A percentile compares a stretch with the other conserved stretches of the same genome.
phyloP scores from a whole-genome alignment of 2,329 filamentous ascomycete species.

The Pseudophaeomoniella oleicola region DNA sequence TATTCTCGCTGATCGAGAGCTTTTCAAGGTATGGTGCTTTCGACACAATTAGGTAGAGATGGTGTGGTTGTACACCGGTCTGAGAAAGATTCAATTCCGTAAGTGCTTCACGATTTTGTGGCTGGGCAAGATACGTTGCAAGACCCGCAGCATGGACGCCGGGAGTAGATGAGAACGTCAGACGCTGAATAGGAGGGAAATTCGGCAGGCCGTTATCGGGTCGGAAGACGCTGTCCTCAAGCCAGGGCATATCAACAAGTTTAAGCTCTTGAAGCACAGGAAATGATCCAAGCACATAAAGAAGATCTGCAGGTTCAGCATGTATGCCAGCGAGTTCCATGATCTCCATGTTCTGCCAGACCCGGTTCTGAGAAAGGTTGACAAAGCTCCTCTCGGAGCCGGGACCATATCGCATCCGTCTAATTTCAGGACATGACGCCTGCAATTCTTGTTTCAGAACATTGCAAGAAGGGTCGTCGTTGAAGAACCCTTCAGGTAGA shows the following conservation, averaged over 20 bases:
- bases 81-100: slow-evolving; percentile 54
- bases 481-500: slow-evolving; percentile 74
- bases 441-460: slow-evolving; percentile 73
- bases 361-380: slow-evolving; percentile 43
- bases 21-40: slow-evolving; percentile 24
- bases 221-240: slow-evolving; percentile 66
- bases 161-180: slow-evolving; percentile 58
- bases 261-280: slow-evolving; percentile 58
- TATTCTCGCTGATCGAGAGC: slow-evolving; percentile 41
- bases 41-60: slow-evolving; percentile 27
- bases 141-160: slow-evolving; percentile 60
- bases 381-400: slow-evolving; percentile 70
- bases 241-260: slow-evolving; percentile 51
- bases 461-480: slow-evolving; percentile 60
- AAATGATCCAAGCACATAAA: slow-evolving; percentile 56
- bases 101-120: slow-evolving; percentile 45
- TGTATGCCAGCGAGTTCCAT: slow-evolving; percentile 23
- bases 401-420: slow-evolving; percentile 73
- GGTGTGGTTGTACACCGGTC: slow-evolving; percentile 45
- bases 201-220: slow-evolving; percentile 46
- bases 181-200: slow-evolving; percentile 59
- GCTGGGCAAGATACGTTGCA: slow-evolving; percentile 48
- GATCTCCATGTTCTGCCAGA: slow-evolving; percentile 26
- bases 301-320: slow-evolving; percentile 33
- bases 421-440: slow-evolving; percentile 64